phyloP scores from a whole-genome alignment of 805 yeast genomes.

The Scheffersomyces amazonensis region DNA sequence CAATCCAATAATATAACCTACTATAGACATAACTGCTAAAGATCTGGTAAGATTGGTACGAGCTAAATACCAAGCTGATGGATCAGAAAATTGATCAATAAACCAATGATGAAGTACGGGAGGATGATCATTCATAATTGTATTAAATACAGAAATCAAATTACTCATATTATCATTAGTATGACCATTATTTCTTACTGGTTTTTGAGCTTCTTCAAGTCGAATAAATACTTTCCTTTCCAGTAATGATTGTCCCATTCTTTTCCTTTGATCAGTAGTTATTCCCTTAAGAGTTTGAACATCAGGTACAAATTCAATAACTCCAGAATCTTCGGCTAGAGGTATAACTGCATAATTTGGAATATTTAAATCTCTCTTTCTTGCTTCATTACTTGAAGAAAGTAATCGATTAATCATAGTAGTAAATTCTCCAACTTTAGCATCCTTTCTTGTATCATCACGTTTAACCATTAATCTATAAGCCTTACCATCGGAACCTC shows the following conservation, averaged over 20 bases:
- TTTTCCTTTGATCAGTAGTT: constrained; percentile 23
- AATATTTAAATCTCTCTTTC: constrained; percentile 67
- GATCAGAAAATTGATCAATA: constrained; percentile 84
- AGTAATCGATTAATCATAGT: constrained; percentile 78
- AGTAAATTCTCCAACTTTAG: constrained; percentile 88
- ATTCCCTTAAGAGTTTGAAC: constrained; percentile 34
- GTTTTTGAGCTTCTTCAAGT: constrained; percentile 29
- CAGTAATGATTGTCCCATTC: constrained; percentile 18
- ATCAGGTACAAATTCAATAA: constrained; percentile 61
- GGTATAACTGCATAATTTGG: constrained; percentile 88
- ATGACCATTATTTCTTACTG: constrained; percentile 12
- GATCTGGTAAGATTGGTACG: constrained; percentile 74
- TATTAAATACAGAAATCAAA: constrained; percentile 20
- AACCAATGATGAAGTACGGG: constrained; percentile 89
- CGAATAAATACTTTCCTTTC: constrained; percentile 28
- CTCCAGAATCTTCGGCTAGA: constrained; percentile 79
- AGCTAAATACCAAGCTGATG: constrained; percentile 80
- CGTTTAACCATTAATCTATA: constrained; percentile 80
- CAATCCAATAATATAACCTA: constrained; percentile 88
- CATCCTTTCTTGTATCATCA: constrained; percentile 94
- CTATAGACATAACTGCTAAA: constrained; percentile 95
- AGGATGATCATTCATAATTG: constrained; percentile 37
- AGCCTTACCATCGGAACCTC: constrained; percentile 74
- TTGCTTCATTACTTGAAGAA: constrained; percentile 64
- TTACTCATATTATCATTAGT: constrained; percentile 7